phyloP scores from a whole-genome alignment of 495 filamentous ascomycete species.

The Tuber microsphaerosporum region DNA sequence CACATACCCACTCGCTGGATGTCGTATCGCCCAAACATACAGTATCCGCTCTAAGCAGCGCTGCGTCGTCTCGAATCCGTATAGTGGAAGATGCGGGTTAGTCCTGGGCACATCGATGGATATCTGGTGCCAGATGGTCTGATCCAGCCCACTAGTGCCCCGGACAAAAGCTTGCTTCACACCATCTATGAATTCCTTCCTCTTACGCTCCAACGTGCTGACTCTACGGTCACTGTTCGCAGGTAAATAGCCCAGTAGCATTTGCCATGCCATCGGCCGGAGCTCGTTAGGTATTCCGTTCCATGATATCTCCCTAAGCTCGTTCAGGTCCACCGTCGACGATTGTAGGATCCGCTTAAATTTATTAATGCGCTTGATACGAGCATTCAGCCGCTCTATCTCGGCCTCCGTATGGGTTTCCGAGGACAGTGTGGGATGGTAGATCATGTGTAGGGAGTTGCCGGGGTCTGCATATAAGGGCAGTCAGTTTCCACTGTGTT shows the following conservation, averaged over 20 bases:
- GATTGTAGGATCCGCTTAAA: constrained; percentile 93
- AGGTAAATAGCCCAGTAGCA: constrained; percentile 88
- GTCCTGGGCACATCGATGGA: constrained; percentile 97
- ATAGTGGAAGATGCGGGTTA: constrained; percentile 89
- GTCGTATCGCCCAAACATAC: constrained; percentile 94
- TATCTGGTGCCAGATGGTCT: constrained; percentile 97
- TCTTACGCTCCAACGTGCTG: constrained; percentile 82
- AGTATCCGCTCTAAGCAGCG: constrained; percentile 86
- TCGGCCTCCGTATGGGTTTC: constrained; percentile 58
- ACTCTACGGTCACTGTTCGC: constrained; percentile 89
- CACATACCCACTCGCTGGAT: constrained; percentile 94
- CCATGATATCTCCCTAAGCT: constrained; percentile 81
- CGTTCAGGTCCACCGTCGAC: constrained; percentile 74
- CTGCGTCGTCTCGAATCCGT: constrained; percentile 92
- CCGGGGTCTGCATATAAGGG: constrained; percentile 60
- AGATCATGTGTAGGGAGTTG: constrained; percentile 89
- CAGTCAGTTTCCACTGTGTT: not conserved
- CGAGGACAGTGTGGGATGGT: constrained; percentile 66
- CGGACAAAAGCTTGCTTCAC: constrained; percentile 90
- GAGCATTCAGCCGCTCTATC: constrained; percentile 73
- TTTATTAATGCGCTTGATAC: constrained; percentile 93
- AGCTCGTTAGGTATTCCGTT: constrained; percentile 90
- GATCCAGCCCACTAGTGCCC: constrained; percentile 66
- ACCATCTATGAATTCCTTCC: constrained; percentile 94
- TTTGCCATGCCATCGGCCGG: constrained; percentile 95